Evolutionary conservation across 2,329 filamentous ascomycete genomes (phyloP).

Genomic region (Aspergillus niger): DNA sequence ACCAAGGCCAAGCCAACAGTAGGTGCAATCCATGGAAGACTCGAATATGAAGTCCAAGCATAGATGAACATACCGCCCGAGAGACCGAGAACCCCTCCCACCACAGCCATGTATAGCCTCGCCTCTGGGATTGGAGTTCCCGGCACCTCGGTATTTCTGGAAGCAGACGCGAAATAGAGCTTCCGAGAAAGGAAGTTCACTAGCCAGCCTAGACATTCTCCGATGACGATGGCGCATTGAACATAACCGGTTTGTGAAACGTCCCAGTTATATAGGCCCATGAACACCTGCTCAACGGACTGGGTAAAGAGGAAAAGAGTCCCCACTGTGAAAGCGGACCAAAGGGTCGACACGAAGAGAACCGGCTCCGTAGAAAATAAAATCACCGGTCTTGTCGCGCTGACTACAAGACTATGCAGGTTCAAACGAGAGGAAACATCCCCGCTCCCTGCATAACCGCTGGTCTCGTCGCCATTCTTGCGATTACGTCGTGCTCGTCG

Average conservation of each 20-base stretch:
- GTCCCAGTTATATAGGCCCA: constrained; percentile 31
- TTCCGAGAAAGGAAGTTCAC: constrained; percentile 33
- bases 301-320: constrained; percentile 48
- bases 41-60: constrained; percentile 37
- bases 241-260: constrained; percentile 40
- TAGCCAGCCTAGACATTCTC: constrained; percentile 32
- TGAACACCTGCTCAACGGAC: constrained; percentile 47
- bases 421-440: too few species aligned
- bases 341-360: constrained; percentile 46
- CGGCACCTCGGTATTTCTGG: constrained; percentile 42
- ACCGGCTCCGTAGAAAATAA: constrained; percentile 48
- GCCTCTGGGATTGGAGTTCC: constrained; percentile 48
- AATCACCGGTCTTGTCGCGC: constrained; percentile 38
- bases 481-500: constrained; percentile 40
- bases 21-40: constrained; percentile 40
- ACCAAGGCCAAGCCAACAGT: constrained; percentile 38
- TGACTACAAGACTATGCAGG: constrained; percentile 33
- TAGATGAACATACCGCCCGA: constrained; percentile 41
- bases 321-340: constrained; percentile 48
- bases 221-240: constrained; percentile 46
- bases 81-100: constrained; percentile 37
- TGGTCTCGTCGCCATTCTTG: constrained; percentile 32
- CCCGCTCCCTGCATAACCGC: neutral
- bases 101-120: constrained; percentile 45
- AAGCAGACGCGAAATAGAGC: constrained; percentile 31